Evolutionary conservation across 306 rosid genomes (phyloP), one percentile per base, ranked within the genome.

Genomic region (Dalbergia oliveri): DNA sequence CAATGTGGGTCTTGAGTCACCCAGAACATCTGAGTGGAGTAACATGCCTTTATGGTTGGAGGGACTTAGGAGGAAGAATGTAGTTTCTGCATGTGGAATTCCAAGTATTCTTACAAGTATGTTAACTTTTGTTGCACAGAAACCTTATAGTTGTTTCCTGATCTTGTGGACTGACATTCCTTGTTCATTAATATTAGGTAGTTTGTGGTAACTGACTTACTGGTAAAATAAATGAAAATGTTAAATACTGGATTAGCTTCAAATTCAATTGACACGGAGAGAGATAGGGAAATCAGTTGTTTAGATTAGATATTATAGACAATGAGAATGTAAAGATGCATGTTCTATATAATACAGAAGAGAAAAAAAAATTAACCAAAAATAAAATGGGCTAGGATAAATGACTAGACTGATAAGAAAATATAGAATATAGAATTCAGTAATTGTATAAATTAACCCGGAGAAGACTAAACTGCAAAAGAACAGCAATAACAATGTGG

Each of bases 51-150:
- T 89, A 12, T 91, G 98, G 98, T 83, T 93, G 82, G 99, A 95
- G 41, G 97, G 92, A 77, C 90, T 93, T 59, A 88, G 84, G 84
- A 91, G 74, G 80, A 95, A 85, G 64, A 88, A 78, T 80, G 90
- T 86, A 43, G 88, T 86, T 78, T 92, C 99, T 26, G 90, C 90
- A 72, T 93, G 96, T 41, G 98, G 99, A 82, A 93, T 95, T 84
- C 97, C 0, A 93, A 93, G 89, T 95, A 91, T 85, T 89, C 97
- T 76, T 95, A 89, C 88, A 93, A 89, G 99, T 95, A 91, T 81
- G 84, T 58, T 77, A 37, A 59, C 72, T 63, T 69, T 80, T 66
- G 35, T 73, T 79, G 47, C 74, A 39, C 18, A 8, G 23, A 31
- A 76, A 34, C 60, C 64, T 63, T 21, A 11, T 26, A 75, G 15